A percentile compares a stretch with the other conserved stretches of the same genome.
Conservation (phyloP, 2,329 filamentous ascomycete species). For the Colletotrichum tamarilloi region DNA sequence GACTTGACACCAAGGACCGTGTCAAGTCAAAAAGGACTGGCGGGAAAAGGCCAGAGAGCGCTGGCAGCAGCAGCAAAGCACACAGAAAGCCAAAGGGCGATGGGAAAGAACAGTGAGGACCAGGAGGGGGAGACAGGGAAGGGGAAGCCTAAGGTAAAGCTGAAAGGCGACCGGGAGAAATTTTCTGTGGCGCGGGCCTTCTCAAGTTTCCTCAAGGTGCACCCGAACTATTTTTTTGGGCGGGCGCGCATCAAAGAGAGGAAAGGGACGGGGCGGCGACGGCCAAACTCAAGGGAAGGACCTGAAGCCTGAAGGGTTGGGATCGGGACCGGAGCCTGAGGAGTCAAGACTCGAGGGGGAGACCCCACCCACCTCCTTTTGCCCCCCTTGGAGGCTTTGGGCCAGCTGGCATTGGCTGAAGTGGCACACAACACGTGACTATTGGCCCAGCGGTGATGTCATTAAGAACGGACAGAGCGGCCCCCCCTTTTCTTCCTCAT, state of each 20-base stretch:
- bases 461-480: not conserved
- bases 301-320: too few species aligned
- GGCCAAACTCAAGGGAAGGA: conserved; percentile 6
- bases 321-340: not conserved
- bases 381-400: not conserved
- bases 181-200: conserved; percentile 32
- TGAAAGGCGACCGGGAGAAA: conserved; percentile 28
- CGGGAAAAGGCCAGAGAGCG: not conserved
- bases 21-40: not conserved
- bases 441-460: not conserved
- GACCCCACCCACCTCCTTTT: not conserved
- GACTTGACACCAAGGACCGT: conserved; percentile 3
- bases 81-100: conserved; percentile 7
- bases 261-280: not conserved
- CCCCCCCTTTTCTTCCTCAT: too few species aligned
- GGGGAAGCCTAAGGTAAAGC: conserved; percentile 21
- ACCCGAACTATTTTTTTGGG: not conserved
- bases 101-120: conserved; percentile 4
- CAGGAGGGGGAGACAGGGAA: conserved; percentile 32
- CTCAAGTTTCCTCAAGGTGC: not conserved
- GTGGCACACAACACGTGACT: not conserved
- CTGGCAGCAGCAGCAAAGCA: conserved; percentile 3
- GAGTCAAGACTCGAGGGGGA: not conserved
- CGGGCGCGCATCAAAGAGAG: conserved; percentile 6
- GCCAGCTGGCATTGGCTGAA: not conserved